phyloP scores from a whole-genome alignment of 768 basidiomycete genomes.

The Podaxis carcinomalis region DNA sequence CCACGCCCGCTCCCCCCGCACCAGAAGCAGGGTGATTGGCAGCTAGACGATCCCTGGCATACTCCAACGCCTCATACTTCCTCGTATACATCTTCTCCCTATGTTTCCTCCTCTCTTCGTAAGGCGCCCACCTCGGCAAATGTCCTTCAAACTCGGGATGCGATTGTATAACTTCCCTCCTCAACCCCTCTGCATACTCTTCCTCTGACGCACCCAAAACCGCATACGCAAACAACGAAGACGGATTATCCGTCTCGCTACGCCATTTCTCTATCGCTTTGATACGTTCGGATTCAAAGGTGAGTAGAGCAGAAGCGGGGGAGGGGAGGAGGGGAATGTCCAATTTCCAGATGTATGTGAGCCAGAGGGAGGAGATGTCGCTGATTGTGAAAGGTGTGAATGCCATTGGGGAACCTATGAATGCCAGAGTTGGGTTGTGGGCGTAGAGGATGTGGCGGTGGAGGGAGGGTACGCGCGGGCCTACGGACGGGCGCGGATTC shows the following conservation, averaged over 20 bases:
- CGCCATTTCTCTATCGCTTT: conserved; percentile 19
- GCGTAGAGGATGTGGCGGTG: conserved; percentile 45
- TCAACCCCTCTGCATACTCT: conserved; percentile 30
- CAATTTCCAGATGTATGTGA: conserved; percentile 37
- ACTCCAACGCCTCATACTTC: conserved; percentile 30
- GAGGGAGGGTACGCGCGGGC: conserved; percentile 35
- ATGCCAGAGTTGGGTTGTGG: conserved; percentile 40
- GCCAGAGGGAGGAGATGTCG: conserved; percentile 47
- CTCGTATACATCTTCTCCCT: conserved; percentile 32
- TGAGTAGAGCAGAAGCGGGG: conserved; percentile 27
- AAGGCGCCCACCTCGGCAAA: conserved; percentile 30
- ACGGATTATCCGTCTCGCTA: conserved; percentile 19
- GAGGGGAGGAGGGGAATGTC: conserved; percentile 30
- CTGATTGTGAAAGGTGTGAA: conserved; percentile 46
- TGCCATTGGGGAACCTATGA: conserved; percentile 37
- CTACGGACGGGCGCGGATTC: conserved; percentile 19
- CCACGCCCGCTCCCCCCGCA: background rate
- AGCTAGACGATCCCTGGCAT: conserved; percentile 16
- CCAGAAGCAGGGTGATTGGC: no score
- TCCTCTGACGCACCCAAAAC: conserved; percentile 31
- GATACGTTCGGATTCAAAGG: conserved; percentile 34
- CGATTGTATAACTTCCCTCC: conserved; percentile 27
- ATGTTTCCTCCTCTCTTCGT: conserved; percentile 23
- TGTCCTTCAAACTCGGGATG: conserved; percentile 24
- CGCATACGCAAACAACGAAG: conserved; percentile 32